Percentiles rank a stretch among this genome's conserved stretches.
Evolutionary conservation across 129 eudicot genomes (phyloP).

Genomic region (Gnaphalium uliginosum): DNA sequence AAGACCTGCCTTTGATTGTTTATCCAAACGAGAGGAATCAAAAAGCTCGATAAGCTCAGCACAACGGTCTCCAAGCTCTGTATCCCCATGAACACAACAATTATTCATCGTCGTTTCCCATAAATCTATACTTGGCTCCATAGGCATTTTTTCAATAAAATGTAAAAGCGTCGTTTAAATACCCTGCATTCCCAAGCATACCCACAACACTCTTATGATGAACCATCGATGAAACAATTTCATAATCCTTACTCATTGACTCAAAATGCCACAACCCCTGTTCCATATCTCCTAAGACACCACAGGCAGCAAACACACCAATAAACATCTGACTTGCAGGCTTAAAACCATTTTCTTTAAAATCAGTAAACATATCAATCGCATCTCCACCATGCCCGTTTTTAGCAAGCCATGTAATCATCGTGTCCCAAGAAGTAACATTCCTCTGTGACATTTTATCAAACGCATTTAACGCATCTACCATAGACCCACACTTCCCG

Average conservation of each 20-base stretch:
- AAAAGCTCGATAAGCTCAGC: slow-evolving; percentile 25
- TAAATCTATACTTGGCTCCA: slow-evolving; percentile 34
- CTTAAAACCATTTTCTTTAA: slow-evolving; percentile 31
- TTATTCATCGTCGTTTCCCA: slow-evolving; percentile 38
- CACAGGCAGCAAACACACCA: slow-evolving; percentile 33
- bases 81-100: slow-evolving; percentile 30
- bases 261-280: slow-evolving; percentile 39
- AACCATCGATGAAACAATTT: slow-evolving; percentile 21
- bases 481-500: slow-evolving; percentile 35
- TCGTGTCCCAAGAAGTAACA: slow-evolving; percentile 43
- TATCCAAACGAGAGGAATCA: slow-evolving; percentile 32
- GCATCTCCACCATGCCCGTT: slow-evolving; percentile 43
- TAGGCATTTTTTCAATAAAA: slow-evolving; percentile 37
- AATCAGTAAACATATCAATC: slow-evolving; percentile 34
- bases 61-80: slow-evolving; percentile 39
- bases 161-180: slow-evolving; percentile 37
- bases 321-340: slow-evolving; percentile 36
- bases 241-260: slow-evolving; percentile 35
- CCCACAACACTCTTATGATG: slow-evolving; percentile 38
- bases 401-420: slow-evolving; percentile 39
- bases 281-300: slow-evolving; percentile 32
- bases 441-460: slow-evolving; percentile 35
- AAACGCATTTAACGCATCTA: slow-evolving; percentile 31
- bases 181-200: slow-evolving; percentile 41
- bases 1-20: slow-evolving; percentile 31